Base-by-base conservation (phyloP, 2,329 filamentous ascomycete genomes). In the Penicillium olsonii region DNA sequence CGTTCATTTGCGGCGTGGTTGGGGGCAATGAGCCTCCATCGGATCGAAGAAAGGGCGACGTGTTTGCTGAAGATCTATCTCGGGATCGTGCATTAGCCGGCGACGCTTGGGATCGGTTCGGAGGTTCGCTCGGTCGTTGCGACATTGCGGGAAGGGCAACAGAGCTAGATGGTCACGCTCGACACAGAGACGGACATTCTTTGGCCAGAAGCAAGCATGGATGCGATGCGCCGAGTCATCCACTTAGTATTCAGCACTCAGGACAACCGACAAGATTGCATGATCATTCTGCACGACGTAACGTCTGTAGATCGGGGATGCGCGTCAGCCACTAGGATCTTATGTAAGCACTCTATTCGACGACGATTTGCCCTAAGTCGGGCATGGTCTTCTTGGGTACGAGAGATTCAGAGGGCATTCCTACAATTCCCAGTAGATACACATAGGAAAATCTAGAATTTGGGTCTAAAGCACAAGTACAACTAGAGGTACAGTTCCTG, bases 401-500 rank as follows among this genome's bases (percentile, higher is more conserved):
- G n/a, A n/a, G n/a, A n/a, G n/a, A n/a, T n/a, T n/a, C n/a, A n/a
- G n/a, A n/a, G n/a, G n/a, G n/a, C n/a, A n/a, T n/a, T n/a, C n/a
- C n/a, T n/a, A n/a, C n/a, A n/a, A n/a, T n/a, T n/a, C n/a, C n/a
- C n/a, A n/a, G n/a, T n/a, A n/a, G n/a, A n/a, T n/a, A n/a, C n/a
- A 60, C 49, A 53, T 48, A 54, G 48, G 45, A 61, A 66, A 62
- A 55, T 70, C 66, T 71, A 65, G 60, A 59, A 70, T 70, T 56
- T 69, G 62, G 50, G 57, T 70, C 67, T 71, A 71, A 57, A 56
- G 54, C 60, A 65, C 54, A 63, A 59, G 57, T 63, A 66, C 58
- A 66, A 64, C 65, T 72, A 72, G 62, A 68, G 64, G 59, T 73
- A 72, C 69, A 73, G 50, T 61, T 65, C 63, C 59, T 62, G 63